Evolutionary conservation across 805 yeast species (phyloP), one percentile per base, ranked within the genome.

Genomic region (Metschnikowia henanensis): DNA sequence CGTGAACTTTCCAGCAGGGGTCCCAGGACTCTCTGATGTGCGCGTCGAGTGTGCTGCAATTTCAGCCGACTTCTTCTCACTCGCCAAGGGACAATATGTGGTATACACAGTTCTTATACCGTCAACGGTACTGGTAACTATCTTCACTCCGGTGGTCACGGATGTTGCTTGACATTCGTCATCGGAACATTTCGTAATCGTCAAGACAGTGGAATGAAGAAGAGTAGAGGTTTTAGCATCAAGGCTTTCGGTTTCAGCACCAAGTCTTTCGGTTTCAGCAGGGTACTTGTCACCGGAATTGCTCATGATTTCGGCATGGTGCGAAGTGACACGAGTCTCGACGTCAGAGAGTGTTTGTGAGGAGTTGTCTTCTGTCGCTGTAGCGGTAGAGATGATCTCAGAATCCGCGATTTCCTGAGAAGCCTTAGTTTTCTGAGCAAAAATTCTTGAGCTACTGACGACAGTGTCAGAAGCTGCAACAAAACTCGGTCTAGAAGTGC

Each of bases 101-200:
- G 47, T 59, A 55, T 45, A 76, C 30, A 65, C 60, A 19, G 73
- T 68, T 37, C 50, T 60, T 18, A 56, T 56, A 22, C 68, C 75
- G 41, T 61, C 51, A 22, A 61, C 59, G 30, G 68, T 61, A 30
- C 64, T 50, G 33, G 74, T 68, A 41, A 63, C 49, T 13, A 61
- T 53, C 19, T 60, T 51, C 13, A 55, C 46, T 4, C 57, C 57
- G 19, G 57, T 53, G 16, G 59, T 54, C 17, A 62, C 56, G 12
- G 65, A 48, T n/a, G 62, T 54, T 16, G 51, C 55, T 23, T 52
- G 30, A 57, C 70, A 55, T 17, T 41, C 37, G 34, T 60, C 47
- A 50, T 58, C 55, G 21, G 59, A 50, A 43, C 70, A 61, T 20
- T 65, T 56, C 29, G 73, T 61, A 34, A 59, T 45, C 37, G 67